Evolutionary conservation across 768 basidiomycete species (phyloP).

Genomic region (Mycena haematopus): DNA sequence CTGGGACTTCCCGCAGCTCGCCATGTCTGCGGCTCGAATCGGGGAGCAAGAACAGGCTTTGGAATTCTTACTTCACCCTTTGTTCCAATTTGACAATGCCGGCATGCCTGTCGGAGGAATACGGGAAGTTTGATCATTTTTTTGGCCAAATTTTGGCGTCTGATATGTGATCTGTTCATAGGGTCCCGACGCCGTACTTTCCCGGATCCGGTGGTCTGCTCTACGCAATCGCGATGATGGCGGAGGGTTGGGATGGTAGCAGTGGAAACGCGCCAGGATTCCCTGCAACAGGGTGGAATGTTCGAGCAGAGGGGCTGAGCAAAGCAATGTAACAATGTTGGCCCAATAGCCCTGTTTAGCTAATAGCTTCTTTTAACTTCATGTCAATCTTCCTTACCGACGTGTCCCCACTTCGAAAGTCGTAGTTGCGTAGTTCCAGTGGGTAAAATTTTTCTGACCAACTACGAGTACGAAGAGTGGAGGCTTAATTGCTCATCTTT

Average conservation of each 20-base stretch:
- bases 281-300: conserved; percentile 46
- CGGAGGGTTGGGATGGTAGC: conserved; percentile 61
- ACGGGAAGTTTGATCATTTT: conserved; percentile 30
- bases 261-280: conserved; percentile 47
- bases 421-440: too few species aligned
- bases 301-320: conserved; percentile 43
- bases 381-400: too few species aligned
- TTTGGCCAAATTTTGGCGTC: not conserved
- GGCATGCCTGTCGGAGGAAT: conserved; percentile 66
- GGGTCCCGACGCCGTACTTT: conserved; percentile 65
- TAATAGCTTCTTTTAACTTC: too few species aligned
- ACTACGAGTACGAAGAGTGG: not conserved
- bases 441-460: too few species aligned
- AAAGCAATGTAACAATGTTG: conserved; percentile 37
- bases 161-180: conserved; percentile 6
- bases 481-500: conserved; percentile 62
- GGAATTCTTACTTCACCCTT: conserved; percentile 59
- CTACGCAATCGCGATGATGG: conserved; percentile 63
- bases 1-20: conserved; percentile 70
- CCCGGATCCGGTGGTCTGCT: conserved; percentile 61
- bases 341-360: too few species aligned
- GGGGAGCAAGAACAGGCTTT: conserved; percentile 56
- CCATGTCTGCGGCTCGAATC: conserved; percentile 65
- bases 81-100: conserved; percentile 64
- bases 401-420: too few species aligned